Evolutionary conservation across 2,329 filamentous ascomycete species (phyloP), one percentile per base, ranked within the genome.

Genomic region (Teratosphaeriaceae sp.): DNA sequence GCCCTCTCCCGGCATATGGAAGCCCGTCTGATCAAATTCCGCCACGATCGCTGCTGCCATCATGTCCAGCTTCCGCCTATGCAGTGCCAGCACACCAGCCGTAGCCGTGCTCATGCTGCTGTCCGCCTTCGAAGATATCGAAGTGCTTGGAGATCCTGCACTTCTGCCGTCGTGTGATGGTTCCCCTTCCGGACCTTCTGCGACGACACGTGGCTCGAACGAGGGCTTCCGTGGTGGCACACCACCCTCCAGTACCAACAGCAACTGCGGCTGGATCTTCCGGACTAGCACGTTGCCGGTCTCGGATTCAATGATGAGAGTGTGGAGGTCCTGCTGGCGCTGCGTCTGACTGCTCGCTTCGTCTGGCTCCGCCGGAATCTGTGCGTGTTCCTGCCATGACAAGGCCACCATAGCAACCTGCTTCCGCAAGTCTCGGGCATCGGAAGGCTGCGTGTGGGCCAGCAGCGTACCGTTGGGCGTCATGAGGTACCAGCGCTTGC

Each of bases 391-490:
- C 56, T 71, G 72, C 71, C 71, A 74, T 8, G 65, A 65, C 48
- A 73, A 66, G 18, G 69, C 70, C 7, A 72, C 65, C 37, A 72
- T 56, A 5, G 71, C 69, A 18, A 69, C 70, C 51, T 72, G 69
- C 43, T 71, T 70, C 30, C 71, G 67, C 23, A 74, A 60, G 47
- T 70, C 66, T 47, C 67, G 67, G 53, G 71, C 69, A 48, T 73
- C 64, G n/a, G 66, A 62, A 11, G 70, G 69, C 18, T 66, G 66
- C 15, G 65, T 71, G 54, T 73, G 71, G 33, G 71, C 70, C 39
- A 74, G 60, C 16, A 74, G 56, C 2, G 69, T 73, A 48, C 70
- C 71, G 51, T 72, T 73, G 18, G 69, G 68, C 22, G 71, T 73
- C 66, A 73, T 74, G 42, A 73, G 57, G 48, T 65, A 68, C 60